Conservation (phyloP, 2,329 filamentous ascomycete species). For the Hymenoscyphus fructigenus region DNA sequence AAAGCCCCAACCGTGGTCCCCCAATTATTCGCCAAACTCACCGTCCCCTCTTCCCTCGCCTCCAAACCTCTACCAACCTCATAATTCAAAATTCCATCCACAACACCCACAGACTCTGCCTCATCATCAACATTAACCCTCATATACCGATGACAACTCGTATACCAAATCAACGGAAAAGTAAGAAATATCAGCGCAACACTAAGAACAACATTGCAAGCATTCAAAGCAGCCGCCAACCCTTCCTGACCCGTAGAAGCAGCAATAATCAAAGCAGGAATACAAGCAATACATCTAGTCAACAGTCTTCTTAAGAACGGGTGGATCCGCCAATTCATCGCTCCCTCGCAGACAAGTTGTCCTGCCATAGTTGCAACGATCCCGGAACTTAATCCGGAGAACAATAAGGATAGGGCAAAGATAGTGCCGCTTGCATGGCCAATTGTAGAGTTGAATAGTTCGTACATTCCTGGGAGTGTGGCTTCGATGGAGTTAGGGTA, state of each 20-base stretch:
- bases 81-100: neutral
- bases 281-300: constrained; percentile 75
- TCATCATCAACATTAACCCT: constrained; percentile 40
- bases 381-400: constrained; percentile 77
- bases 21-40: constrained; percentile 68
- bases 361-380: constrained; percentile 86
- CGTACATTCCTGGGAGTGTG: constrained; percentile 79
- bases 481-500: constrained; percentile 64
- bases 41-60: constrained; percentile 31
- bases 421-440: constrained; percentile 73
- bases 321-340: constrained; percentile 68
- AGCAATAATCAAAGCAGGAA: constrained; percentile 78
- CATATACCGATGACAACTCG: constrained; percentile 76
- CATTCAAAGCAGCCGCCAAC: constrained; percentile 68
- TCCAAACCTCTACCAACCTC: constrained; percentile 9
- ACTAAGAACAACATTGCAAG: constrained; percentile 72
- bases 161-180: constrained; percentile 81
- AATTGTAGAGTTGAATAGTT: constrained; percentile 63
- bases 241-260: constrained; percentile 69
- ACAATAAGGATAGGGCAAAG: constrained; percentile 74
- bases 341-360: constrained; percentile 83
- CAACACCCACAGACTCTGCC: constrained; percentile 16
- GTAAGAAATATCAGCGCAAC: constrained; percentile 79
- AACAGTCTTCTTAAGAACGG: constrained; percentile 77
- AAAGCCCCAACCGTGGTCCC: constrained; percentile 54